These are phyloP conservation scores for Verticillium dahliae DNA, from an alignment of 2,329 filamentous ascomycete genomes.

Conservation along the genomic window DNA sequence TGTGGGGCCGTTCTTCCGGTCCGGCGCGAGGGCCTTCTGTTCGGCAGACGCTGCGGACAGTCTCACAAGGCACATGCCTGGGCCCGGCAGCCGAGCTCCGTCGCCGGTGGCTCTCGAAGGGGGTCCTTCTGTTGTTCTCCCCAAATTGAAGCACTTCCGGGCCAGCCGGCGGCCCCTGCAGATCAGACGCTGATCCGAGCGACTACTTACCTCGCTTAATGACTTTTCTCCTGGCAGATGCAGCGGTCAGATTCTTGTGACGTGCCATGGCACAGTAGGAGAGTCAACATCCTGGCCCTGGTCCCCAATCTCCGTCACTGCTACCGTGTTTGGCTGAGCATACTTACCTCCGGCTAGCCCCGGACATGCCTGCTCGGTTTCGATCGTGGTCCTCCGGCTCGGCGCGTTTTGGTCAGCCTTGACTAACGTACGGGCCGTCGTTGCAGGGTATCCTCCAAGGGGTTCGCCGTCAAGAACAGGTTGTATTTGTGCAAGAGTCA, in stretches of 20 bases:
- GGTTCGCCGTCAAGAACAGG: neutral
- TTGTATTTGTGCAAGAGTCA: no score
- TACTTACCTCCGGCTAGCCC: neutral
- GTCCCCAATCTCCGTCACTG: neutral
- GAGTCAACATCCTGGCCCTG: neutral
- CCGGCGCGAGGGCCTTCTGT: neutral
- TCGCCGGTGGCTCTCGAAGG: no score
- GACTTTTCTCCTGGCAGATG: neutral
- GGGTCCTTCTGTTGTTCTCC: no score
- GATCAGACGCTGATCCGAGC: neutral
- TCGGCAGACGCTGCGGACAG: neutral
- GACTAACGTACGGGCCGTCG: neutral
- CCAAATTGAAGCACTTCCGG: no score
- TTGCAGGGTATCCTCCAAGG: neutral
- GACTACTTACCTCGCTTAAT: neutral
- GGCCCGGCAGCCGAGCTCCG: no score
- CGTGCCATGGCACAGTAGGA: neutral
- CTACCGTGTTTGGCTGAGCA: neutral
- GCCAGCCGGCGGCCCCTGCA: no score
- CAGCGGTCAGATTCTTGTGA: neutral
- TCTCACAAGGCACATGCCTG: no score
- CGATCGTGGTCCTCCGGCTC: neutral
- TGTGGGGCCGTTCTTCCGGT: neutral
- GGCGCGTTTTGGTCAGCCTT: neutral
- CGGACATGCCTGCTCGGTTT: neutral